phyloP scores from a whole-genome alignment of 108 stramenopile species.

The Pseudonitzschia multiseries region DNA sequence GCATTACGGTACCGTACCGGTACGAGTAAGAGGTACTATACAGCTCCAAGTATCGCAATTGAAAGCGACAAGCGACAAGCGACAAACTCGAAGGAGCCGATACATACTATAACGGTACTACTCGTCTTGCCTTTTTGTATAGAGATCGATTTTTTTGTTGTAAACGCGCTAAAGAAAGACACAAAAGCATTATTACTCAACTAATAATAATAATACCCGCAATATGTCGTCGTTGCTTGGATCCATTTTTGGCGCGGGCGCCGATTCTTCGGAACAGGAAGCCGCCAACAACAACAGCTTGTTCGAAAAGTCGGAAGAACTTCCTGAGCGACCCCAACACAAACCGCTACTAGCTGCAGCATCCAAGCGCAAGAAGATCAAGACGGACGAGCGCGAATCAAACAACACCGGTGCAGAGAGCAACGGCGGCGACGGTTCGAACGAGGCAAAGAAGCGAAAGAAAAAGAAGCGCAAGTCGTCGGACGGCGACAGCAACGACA shows the following conservation, averaged over 20 bases:
- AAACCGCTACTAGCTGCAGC: constrained; percentile 24
- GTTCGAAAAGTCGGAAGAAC: constrained; percentile 33
- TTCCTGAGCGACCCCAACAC: constrained; percentile 47
- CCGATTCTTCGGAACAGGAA: neutral
- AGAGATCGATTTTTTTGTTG: too few species aligned
- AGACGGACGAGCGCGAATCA: constrained; percentile 10
- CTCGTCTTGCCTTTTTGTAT: too few species aligned
- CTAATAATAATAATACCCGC: neutral
- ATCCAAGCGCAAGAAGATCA: constrained; percentile 6
- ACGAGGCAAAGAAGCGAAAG: constrained; percentile 24
- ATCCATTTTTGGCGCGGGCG: constrained; percentile 43
- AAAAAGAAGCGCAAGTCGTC: constrained; percentile 9
- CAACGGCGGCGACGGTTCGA: constrained; percentile 2
- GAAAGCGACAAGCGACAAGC: too few species aligned
- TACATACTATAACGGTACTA: too few species aligned
- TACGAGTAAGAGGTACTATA: too few species aligned
- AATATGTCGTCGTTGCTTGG: constrained; percentile 36
- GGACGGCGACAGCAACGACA: constrained; percentile 1
- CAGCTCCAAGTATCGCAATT: too few species aligned
- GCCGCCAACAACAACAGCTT: constrained; percentile 9
- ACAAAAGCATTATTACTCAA: too few species aligned
- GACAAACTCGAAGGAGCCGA: too few species aligned
- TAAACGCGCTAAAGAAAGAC: constrained; percentile 10
- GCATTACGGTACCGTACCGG: too few species aligned
- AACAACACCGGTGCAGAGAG: neutral